A percentile compares a stretch with the other conserved stretches of the same genome.
Conservation (phyloP, 192 early-diverging fungal species). For the Endogone sp. region DNA sequence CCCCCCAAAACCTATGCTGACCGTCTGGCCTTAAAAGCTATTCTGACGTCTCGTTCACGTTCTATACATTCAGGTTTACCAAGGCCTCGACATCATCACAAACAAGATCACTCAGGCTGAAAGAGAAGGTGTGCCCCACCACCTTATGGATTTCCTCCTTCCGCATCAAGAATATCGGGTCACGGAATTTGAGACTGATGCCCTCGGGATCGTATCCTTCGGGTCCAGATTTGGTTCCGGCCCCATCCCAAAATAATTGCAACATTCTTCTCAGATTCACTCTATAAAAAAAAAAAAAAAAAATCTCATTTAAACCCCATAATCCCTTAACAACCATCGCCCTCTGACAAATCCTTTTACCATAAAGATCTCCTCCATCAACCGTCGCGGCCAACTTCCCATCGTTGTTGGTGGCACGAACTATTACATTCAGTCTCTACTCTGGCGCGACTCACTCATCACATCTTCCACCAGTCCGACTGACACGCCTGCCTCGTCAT, state of each 20-base stretch:
- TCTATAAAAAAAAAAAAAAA: too few relatives aligned
- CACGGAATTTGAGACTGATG: slow-evolving; percentile 79
- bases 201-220: slow-evolving; percentile 51
- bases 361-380: slow-evolving; percentile 65
- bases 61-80: slow-evolving; percentile 63
- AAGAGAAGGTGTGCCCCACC: slow-evolving; percentile 66
- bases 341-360: too few relatives aligned
- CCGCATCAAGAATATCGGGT: slow-evolving; percentile 80
- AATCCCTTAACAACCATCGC: not conserved
- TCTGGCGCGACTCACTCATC: slow-evolving; percentile 75
- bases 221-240: not conserved
- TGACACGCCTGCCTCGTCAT: slow-evolving; percentile 14
- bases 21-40: not conserved
- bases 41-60: not conserved
- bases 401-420: slow-evolving; percentile 95
- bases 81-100: slow-evolving; percentile 87
- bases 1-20: too few relatives aligned
- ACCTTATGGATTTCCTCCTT: slow-evolving; percentile 79
- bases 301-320: too few relatives aligned
- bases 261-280: not conserved
- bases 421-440: slow-evolving; percentile 92
- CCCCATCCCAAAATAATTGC: not conserved
- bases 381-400: slow-evolving; percentile 64
- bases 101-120: slow-evolving; percentile 87
- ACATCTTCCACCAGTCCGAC: slow-evolving; percentile 6